Evolutionary conservation across 441 rosid genomes (phyloP).

Genomic region (Biscutella laevigata): DNA sequence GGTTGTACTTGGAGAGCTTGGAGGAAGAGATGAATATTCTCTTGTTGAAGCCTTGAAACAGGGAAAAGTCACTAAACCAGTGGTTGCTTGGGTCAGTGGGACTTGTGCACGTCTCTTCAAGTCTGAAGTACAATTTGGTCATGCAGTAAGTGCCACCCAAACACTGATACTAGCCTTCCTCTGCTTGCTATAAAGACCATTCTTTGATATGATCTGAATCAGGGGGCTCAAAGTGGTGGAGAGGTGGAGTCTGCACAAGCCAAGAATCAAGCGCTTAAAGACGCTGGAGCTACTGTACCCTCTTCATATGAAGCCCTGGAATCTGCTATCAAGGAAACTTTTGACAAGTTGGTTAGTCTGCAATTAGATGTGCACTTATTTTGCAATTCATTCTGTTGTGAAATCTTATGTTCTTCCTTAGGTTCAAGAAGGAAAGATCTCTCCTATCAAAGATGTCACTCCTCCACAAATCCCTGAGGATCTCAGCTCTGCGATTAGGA

Average conservation of each 20-base stretch:
- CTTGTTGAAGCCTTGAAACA: constrained; percentile 91
- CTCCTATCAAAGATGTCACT: constrained; percentile 60
- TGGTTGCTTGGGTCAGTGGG: constrained; percentile 98
- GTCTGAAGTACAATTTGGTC: constrained; percentile 97
- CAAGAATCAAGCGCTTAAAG: constrained; percentile 81
- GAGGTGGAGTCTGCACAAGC: constrained; percentile 99
- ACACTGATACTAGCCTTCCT: neutral
- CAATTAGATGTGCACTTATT: neutral
- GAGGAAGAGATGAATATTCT: constrained; percentile 92
- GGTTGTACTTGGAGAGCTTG: constrained; percentile 95
- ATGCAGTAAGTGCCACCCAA: constrained; percentile 63
- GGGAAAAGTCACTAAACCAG: constrained; percentile 85
- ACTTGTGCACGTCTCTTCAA: constrained; percentile 94
- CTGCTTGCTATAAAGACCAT: neutral
- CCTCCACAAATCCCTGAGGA: constrained; percentile 96
- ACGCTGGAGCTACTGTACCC: constrained; percentile 90
- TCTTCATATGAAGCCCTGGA: constrained; percentile 84
- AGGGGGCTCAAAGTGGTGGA: constrained; percentile 99
- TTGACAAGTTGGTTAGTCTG: constrained; percentile 68
- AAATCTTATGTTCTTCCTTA: neutral
- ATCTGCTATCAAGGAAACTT: constrained; percentile 68
- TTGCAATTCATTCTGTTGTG: neutral
- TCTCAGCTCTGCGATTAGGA: constrained; percentile 81
- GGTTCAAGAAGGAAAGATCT: constrained; percentile 74
- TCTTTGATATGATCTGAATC: constrained; percentile 23